Evolutionary conservation across 1,139 yeast genomes (phyloP).

Genomic region (Kodamaea fungicola): DNA sequence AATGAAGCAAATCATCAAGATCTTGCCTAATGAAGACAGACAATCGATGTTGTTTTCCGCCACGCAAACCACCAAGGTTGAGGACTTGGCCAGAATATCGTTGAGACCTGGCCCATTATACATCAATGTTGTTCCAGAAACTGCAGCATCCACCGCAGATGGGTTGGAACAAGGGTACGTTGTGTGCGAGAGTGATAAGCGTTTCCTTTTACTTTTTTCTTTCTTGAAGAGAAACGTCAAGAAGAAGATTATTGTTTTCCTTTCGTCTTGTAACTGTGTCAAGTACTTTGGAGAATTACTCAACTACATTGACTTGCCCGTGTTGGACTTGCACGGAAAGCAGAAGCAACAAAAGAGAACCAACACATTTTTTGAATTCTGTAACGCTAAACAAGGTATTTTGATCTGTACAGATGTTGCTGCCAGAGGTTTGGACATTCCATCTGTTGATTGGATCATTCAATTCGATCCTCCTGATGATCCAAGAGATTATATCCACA

Average conservation of each 20-base stretch:
- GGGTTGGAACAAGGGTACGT: conserved; percentile 98
- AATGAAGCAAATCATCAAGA: conserved; percentile 93
- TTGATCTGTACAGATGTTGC: conserved; percentile 30
- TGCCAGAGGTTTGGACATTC: conserved; percentile 29
- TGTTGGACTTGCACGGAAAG: conserved; percentile 92
- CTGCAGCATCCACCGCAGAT: conserved; percentile 85
- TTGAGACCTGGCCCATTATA: conserved; percentile 93
- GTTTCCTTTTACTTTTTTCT: conserved; percentile 85
- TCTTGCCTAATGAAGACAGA: conserved; percentile 89
- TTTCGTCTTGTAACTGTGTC: conserved; percentile 95
- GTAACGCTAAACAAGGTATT: conserved; percentile 77
- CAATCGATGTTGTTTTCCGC: conserved; percentile 98
- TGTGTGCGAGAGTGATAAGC: conserved; percentile 92
- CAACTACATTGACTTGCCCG: conserved; percentile 94
- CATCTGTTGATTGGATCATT: conserved; percentile 28
- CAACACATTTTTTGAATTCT: conserved; percentile 94
- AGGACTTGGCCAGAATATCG: conserved; percentile 95
- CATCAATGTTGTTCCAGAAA: conserved; percentile 86
- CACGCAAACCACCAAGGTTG: conserved; percentile 97
- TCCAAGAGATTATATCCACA: conserved; percentile 58
- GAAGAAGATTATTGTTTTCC: conserved; percentile 88
- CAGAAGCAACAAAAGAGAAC: conserved; percentile 98
- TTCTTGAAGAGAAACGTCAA: conserved; percentile 88
- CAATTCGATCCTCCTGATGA: conserved; percentile 72
- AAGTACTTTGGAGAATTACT: conserved; percentile 92